phyloP scores from a whole-genome alignment of 1,284 basidiomycete species.

The Leccinum subrobustum region DNA sequence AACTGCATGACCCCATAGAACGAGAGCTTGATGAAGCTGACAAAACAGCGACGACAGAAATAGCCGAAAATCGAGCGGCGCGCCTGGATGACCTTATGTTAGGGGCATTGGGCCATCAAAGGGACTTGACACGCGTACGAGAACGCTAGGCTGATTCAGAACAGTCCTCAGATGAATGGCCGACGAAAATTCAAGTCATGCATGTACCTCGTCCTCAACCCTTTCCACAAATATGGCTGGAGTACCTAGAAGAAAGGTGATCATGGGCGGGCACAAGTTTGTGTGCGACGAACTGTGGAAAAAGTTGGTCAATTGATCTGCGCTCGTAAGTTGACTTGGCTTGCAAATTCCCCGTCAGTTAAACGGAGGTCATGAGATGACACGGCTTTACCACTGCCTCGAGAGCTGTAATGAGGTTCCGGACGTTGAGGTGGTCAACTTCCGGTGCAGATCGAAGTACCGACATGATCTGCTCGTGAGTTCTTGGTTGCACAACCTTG shows the following conservation, averaged over 20 bases:
- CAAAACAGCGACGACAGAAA: slow-evolving; percentile 71
- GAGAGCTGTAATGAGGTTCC: slow-evolving; percentile 38
- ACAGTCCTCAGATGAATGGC: slow-evolving; percentile 3
- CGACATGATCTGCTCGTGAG: slow-evolving; percentile 38
- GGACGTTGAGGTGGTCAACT: slow-evolving; percentile 26
- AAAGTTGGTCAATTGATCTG: slow-evolving; percentile 62
- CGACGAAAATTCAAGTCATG: neutral
- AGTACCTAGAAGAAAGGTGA: slow-evolving; percentile 36
- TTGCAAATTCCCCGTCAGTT: slow-evolving; percentile 28
- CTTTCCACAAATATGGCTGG: slow-evolving; percentile 57
- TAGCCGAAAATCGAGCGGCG: slow-evolving; percentile 79
- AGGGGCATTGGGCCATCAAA: neutral
- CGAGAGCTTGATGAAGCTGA: slow-evolving; percentile 73
- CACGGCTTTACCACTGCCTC: slow-evolving; percentile 41
- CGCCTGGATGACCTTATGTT: slow-evolving; percentile 25
- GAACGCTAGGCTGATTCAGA: slow-evolving; percentile 26
- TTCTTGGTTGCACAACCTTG: slow-evolving; percentile 41
- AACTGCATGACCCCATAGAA: slow-evolving; percentile 64
- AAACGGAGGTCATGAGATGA: neutral
- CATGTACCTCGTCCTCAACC: slow-evolving; percentile 43
- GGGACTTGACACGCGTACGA: slow-evolving; percentile 21
- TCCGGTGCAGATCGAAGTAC: slow-evolving; percentile 32
- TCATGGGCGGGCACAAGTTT: slow-evolving; percentile 3
- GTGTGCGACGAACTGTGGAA: slow-evolving; percentile 50
- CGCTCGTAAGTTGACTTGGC: slow-evolving; percentile 48